Conservation (phyloP, 768 basidiomycete genomes). For the Gautieria morchelliformis region DNA sequence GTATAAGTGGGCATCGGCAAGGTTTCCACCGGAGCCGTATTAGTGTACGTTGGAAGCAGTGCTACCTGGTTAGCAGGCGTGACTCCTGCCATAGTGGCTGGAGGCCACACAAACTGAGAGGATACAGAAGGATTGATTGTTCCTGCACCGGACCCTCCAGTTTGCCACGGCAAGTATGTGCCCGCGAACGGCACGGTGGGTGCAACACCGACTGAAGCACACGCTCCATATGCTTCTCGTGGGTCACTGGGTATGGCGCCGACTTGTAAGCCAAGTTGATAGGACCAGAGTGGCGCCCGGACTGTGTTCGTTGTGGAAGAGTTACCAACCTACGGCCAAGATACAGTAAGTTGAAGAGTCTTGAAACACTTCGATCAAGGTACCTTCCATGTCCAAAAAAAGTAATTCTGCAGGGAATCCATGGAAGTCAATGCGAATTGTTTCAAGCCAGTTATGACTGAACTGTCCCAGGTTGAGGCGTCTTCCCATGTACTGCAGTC, state of each 20-base stretch:
- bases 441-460: conserved; percentile 42
- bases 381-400: conserved; percentile 78
- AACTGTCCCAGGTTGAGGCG: conserved; percentile 41
- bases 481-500: conserved; percentile 37
- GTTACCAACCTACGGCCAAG: conserved; percentile 39
- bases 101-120: conserved; percentile 44
- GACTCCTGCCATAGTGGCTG: conserved; percentile 36
- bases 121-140: conserved; percentile 34
- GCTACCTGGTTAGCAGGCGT: conserved; percentile 26
- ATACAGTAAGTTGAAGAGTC: neutral
- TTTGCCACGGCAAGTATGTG: conserved; percentile 53
- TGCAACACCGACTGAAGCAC: conserved; percentile 37
- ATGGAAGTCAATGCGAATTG: conserved; percentile 46
- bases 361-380: conserved; percentile 1
- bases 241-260: conserved; percentile 79
- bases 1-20: conserved; percentile 49
- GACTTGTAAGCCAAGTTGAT: conserved; percentile 55
- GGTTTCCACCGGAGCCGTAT: conserved; percentile 47
- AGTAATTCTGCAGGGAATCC: conserved; percentile 61
- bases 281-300: conserved; percentile 57
- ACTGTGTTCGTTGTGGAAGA: conserved; percentile 39
- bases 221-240: conserved; percentile 53
- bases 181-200: conserved; percentile 37
- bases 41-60: conserved; percentile 54
- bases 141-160: conserved; percentile 50